These are phyloP conservation scores for Russula sp. DNA, from an alignment of 768 basidiomycete genomes.

Conservation along the genomic window DNA sequence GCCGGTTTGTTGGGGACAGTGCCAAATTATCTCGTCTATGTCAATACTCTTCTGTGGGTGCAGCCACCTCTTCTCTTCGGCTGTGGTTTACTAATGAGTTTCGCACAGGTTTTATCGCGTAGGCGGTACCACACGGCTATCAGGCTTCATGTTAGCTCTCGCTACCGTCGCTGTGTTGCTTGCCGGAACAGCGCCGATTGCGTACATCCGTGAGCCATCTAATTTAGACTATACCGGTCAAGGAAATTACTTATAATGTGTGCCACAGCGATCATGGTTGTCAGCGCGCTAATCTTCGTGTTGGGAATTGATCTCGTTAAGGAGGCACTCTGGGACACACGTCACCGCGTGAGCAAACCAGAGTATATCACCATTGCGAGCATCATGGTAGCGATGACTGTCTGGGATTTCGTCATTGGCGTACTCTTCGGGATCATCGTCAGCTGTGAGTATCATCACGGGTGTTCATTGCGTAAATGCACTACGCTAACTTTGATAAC, in stretches of 20 bases:
- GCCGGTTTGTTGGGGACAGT: slow-evolving; percentile 80
- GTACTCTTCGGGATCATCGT: slow-evolving; percentile 89
- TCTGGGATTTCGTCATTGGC: slow-evolving; percentile 91
- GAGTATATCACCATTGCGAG: slow-evolving; percentile 81
- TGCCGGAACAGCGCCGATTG: slow-evolving; percentile 84
- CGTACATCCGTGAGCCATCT: slow-evolving; percentile 72
- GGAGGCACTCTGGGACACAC: slow-evolving; percentile 95
- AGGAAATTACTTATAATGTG: neutral
- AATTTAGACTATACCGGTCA: neutral
- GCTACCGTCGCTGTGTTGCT: slow-evolving; percentile 68
- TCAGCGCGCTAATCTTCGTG: slow-evolving; percentile 88
- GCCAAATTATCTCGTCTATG: slow-evolving; percentile 86
- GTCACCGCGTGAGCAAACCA: slow-evolving; percentile 77
- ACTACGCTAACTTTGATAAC: neutral
- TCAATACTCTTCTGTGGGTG: slow-evolving; percentile 50
- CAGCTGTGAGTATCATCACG: slow-evolving; percentile 54
- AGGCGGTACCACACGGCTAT: slow-evolving; percentile 77
- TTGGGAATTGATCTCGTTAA: slow-evolving; percentile 92
- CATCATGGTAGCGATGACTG: slow-evolving; percentile 90
- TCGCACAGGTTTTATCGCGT: slow-evolving; percentile 77
- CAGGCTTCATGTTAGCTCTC: slow-evolving; percentile 79
- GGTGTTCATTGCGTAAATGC: neutral
- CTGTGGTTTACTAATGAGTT: slow-evolving; percentile 21
- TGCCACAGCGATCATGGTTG: slow-evolving; percentile 76
- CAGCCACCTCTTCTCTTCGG: neutral